Conservation (phyloP, 2,329 filamentous ascomycete species). For the Stachybotrys chartarum region DNA sequence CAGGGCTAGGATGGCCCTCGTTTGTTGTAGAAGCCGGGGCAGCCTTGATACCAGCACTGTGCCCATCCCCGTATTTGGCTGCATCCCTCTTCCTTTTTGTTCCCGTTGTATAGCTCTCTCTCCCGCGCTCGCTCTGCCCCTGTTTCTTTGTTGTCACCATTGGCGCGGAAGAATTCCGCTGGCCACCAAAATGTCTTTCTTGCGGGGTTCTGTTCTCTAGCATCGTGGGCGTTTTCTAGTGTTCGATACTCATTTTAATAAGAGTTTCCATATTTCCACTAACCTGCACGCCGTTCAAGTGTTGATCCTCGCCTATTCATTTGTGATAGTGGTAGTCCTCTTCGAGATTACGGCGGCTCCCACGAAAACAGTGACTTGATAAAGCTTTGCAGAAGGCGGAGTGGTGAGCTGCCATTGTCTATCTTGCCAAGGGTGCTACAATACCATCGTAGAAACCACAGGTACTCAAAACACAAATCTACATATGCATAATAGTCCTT, state of each 20-base stretch:
- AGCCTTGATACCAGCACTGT: neutral
- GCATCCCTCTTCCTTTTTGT: constrained; percentile 5
- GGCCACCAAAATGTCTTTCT: neutral
- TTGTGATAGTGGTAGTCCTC: neutral
- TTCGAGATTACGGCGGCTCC: too few relatives aligned
- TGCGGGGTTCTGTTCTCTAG: neutral
- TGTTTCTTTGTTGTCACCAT: neutral
- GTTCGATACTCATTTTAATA: constrained; percentile 1
- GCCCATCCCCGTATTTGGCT: neutral
- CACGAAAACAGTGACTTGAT: too few relatives aligned
- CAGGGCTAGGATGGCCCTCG: neutral
- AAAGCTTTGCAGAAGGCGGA: too few relatives aligned
- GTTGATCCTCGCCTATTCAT: neutral
- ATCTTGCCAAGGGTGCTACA: too few relatives aligned
- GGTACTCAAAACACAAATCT: neutral
- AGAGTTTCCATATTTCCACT: neutral
- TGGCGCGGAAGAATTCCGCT: neutral
- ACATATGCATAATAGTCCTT: neutral
- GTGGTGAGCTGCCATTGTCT: too few relatives aligned
- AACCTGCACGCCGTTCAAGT: neutral
- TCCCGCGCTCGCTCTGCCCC: neutral
- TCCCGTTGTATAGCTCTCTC: neutral
- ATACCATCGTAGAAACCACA: too few relatives aligned
- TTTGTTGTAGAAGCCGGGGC: neutral
- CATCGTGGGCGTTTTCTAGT: constrained; percentile 1